A percentile compares a stretch with the other conserved stretches of the same genome.
These are phyloP conservation scores for Diaporthe longicolla DNA, from an alignment of 2,329 filamentous ascomycete genomes.

Conservation along the genomic window DNA sequence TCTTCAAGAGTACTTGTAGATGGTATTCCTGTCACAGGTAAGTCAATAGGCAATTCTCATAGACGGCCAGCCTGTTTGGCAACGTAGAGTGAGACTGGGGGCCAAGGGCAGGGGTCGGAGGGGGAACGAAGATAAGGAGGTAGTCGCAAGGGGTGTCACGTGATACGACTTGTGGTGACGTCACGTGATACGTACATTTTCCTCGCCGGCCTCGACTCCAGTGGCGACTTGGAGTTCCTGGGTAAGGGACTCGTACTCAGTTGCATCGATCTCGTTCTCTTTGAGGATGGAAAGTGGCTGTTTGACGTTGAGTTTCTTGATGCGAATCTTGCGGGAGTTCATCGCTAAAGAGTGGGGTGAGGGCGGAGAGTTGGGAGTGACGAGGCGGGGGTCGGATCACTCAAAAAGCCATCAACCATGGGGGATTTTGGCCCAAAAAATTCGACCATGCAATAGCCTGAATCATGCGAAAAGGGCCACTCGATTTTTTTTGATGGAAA, in stretches of 20 bases:
- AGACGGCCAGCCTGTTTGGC: not conserved
- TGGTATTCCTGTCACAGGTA: slow-evolving; percentile 83
- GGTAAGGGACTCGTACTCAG: slow-evolving; percentile 87
- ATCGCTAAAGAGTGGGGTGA: slow-evolving; percentile 45
- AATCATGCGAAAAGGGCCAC: slow-evolving; percentile 66
- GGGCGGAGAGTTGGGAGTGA: slow-evolving; percentile 44
- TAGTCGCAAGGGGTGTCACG: slow-evolving; percentile 40
- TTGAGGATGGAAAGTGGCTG: slow-evolving; percentile 88
- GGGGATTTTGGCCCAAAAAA: slow-evolving; percentile 75
- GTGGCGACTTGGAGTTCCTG: slow-evolving; percentile 91
- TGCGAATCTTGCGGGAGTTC: slow-evolving; percentile 76
- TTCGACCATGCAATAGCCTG: slow-evolving; percentile 73
- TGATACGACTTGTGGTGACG: slow-evolving; percentile 39
- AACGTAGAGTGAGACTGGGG: not conserved
- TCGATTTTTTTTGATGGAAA: slow-evolving; percentile 70
- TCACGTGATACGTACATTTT: slow-evolving; percentile 82
- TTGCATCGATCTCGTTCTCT: slow-evolving; percentile 90
- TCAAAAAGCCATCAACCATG: slow-evolving; percentile 55
- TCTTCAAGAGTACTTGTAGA: slow-evolving; percentile 83
- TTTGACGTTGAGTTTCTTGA: slow-evolving; percentile 94
- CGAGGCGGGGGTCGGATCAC: slow-evolving; percentile 44
- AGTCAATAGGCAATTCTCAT: slow-evolving; percentile 47
- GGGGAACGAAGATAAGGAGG: not conserved
- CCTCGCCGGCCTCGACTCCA: slow-evolving; percentile 96
- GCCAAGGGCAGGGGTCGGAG: not conserved